A percentile compares a stretch with the other conserved stretches of the same genome.
These are phyloP conservation scores for Paramecium sexaurelia DNA, from an alignment of 73 alveolate genomes.

Conservation along the genomic window DNA sequence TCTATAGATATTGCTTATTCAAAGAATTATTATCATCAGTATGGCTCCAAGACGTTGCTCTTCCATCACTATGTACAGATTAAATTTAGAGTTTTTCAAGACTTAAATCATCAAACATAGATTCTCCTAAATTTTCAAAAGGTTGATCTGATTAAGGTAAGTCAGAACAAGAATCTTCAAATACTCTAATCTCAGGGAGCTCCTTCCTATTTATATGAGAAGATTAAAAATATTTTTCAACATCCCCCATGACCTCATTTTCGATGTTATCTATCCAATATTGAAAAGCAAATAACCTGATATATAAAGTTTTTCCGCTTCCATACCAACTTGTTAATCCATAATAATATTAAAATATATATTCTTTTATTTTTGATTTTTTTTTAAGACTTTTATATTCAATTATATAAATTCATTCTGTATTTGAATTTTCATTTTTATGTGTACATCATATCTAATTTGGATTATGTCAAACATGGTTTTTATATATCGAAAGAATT, in stretches of 20 bases:
- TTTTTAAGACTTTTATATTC: background rate
- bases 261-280: background rate
- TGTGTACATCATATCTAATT: too few relatives aligned
- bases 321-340: background rate
- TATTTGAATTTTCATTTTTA: background rate
- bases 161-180: background rate
- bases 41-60: conserved; percentile 29
- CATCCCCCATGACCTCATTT: background rate
- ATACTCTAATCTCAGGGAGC: background rate
- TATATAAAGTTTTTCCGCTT: background rate
- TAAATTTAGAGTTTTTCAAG: background rate
- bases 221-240: background rate
- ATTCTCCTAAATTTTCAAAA: background rate
- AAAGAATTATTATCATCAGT: conserved; percentile 15
- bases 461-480: too few relatives aligned
- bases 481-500: too few relatives aligned
- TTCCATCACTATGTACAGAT: conserved; percentile 5
- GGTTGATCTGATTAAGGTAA: background rate
- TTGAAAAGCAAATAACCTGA: background rate
- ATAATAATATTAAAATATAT: background rate
- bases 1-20: background rate
- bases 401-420: background rate
- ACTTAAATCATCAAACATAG: background rate
- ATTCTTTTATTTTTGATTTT: background rate
- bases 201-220: background rate